phyloP scores from a whole-genome alignment of 1,139 yeast species.

The Wickerhamiella infanticola region DNA sequence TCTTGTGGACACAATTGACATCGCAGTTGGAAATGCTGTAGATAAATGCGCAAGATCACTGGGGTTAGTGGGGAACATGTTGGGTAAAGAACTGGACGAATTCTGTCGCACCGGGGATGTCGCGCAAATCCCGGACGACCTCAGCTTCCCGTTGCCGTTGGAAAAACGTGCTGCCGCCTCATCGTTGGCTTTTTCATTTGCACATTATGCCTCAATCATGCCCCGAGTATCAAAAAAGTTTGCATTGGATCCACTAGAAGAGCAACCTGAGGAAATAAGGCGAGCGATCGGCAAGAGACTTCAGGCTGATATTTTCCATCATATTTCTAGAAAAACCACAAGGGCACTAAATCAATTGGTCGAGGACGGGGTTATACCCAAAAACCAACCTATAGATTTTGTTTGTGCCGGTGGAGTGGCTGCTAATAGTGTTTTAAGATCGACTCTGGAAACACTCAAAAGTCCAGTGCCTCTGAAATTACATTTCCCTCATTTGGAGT shows the following conservation, averaged over 20 bases:
- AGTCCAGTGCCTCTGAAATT: slow-evolving; percentile 21
- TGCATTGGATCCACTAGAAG: slow-evolving; percentile 8
- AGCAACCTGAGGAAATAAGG: slow-evolving; percentile 15
- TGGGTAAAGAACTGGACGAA: slow-evolving; percentile 67
- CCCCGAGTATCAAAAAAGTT: slow-evolving; percentile 13
- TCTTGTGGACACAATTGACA: slow-evolving; percentile 62
- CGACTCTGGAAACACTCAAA: slow-evolving; percentile 31
- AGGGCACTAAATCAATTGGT: slow-evolving; percentile 24
- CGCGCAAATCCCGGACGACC: slow-evolving; percentile 20
- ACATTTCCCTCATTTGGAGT: slow-evolving; percentile 51
- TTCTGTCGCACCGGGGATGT: slow-evolving; percentile 28
- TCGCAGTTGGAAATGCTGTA: slow-evolving; percentile 85
- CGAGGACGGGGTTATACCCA: slow-evolving; percentile 1
- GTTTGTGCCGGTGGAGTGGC: slow-evolving; percentile 94
- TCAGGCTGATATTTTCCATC: slow-evolving; percentile 56
- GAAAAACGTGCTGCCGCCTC: slow-evolving; percentile 28
- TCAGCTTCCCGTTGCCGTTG: slow-evolving; percentile 38
- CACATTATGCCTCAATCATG: slow-evolving; percentile 41
- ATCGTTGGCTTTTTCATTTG: slow-evolving; percentile 51
- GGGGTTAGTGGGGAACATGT: slow-evolving; percentile 67
- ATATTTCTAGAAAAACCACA: slow-evolving; percentile 48
- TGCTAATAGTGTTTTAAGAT: slow-evolving; percentile 47
- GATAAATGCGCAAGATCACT: slow-evolving; percentile 86
- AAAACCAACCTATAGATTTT: slow-evolving; percentile 32
- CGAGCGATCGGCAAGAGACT: slow-evolving; percentile 40